Percentiles rank a stretch among this genome's conserved stretches.
Conservation (phyloP, 176 grass and related monocot species). For the Typha latifolia region DNA sequence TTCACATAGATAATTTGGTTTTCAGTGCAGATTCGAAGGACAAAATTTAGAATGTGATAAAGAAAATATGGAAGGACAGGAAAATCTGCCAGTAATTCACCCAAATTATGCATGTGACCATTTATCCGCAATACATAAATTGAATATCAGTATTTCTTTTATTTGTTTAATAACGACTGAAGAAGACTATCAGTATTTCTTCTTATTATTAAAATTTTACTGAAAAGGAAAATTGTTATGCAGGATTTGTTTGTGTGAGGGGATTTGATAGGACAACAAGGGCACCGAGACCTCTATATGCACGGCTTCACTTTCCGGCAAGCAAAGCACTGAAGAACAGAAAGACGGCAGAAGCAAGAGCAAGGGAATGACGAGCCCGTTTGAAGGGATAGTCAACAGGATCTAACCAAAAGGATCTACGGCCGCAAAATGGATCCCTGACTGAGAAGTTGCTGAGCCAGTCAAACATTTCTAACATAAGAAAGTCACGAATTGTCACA, state of each 20-base stretch:
- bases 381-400: slow-evolving; percentile 13
- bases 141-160: no score
- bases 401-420: slow-evolving; percentile 21
- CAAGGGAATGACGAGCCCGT: slow-evolving; percentile 7
- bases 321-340: slow-evolving; percentile 39
- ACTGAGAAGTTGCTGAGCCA: slow-evolving; percentile 16
- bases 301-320: slow-evolving; percentile 51
- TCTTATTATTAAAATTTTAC: neutral
- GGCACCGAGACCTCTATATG: slow-evolving; percentile 58
- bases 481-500: no score
- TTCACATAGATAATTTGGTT: no score
- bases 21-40: no score
- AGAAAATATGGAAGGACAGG: no score
- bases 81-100: no score
- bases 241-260: slow-evolving; percentile 62
- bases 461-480: slow-evolving; percentile 15
- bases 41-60: no score
- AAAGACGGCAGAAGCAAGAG: slow-evolving; percentile 24
- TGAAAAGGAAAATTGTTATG: slow-evolving; percentile 3
- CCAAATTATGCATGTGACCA: no score
- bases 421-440: slow-evolving; percentile 15
- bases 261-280: slow-evolving; percentile 48
- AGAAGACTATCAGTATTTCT: no score
- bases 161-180: no score
- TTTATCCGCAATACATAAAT: no score